phyloP scores from a whole-genome alignment of 2,329 filamentous ascomycete species.

The Aspergillus versicolor region DNA sequence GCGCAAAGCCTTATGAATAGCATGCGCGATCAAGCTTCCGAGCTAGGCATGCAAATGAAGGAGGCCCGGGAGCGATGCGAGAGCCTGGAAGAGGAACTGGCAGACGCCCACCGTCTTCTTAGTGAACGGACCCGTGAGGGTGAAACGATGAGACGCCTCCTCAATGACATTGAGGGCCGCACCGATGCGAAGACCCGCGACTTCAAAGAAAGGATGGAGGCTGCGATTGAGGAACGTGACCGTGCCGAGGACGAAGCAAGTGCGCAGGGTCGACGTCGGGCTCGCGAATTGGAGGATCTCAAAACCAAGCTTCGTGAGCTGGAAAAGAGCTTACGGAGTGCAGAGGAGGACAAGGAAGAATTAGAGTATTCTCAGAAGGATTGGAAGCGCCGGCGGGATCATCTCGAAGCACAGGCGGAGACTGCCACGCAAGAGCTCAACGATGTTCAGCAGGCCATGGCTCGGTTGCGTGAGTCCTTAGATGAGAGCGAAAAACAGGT shows the following conservation, averaged over 20 bases:
- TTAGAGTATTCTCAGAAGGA: constrained; percentile 72
- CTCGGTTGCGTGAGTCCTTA: constrained; percentile 73
- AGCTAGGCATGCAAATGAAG: constrained; percentile 87
- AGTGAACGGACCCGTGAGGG: constrained; percentile 85
- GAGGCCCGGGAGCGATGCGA: constrained; percentile 81
- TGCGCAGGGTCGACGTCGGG: constrained; percentile 70
- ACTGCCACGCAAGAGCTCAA: constrained; percentile 70
- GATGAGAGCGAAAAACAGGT: constrained; percentile 86
- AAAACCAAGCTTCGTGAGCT: constrained; percentile 75
- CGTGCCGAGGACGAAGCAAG: constrained; percentile 87
- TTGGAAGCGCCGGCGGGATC: constrained; percentile 70
- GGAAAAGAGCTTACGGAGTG: constrained; percentile 71
- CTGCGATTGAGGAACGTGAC: constrained; percentile 90
- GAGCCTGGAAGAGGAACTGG: constrained; percentile 85
- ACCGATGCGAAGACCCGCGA: constrained; percentile 81
- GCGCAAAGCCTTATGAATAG: constrained; percentile 83
- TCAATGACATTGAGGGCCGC: constrained; percentile 81
- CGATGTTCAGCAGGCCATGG: constrained; percentile 74
- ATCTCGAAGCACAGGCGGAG: constrained; percentile 70
- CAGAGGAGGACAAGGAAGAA: constrained; percentile 74
- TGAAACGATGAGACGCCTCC: constrained; percentile 87
- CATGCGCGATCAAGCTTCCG: constrained; percentile 88
- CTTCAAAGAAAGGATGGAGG: constrained; percentile 83
- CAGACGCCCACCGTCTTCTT: constrained; percentile 81
- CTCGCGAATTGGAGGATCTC: constrained; percentile 83